Percentiles rank a stretch among this genome's conserved stretches.
Evolutionary conservation across 371 early-diverging fungal species (phyloP).

Genomic region (Mucor circinelloides): DNA sequence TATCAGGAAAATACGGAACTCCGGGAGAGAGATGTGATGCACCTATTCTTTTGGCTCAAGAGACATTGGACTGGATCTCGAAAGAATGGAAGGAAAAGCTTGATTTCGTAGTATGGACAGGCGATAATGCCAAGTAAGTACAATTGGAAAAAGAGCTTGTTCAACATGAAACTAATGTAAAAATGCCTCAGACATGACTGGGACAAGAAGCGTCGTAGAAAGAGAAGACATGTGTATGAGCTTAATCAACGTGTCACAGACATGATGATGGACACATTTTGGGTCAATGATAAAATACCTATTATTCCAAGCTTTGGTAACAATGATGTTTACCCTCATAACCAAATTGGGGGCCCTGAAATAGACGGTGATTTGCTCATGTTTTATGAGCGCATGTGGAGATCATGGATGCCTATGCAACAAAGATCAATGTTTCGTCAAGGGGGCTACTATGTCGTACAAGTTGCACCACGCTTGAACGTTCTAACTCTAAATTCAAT

Average conservation of each 20-base stretch:
- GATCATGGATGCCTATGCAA: constrained; percentile 57
- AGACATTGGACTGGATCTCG: constrained; percentile 71
- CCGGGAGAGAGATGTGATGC: constrained; percentile 72
- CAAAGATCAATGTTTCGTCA: constrained; percentile 61
- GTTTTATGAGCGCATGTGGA: constrained; percentile 59
- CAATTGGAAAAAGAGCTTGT: not conserved
- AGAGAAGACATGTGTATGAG: constrained; percentile 56
- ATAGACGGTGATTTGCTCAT: constrained; percentile 24
- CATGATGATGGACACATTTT: constrained; percentile 39
- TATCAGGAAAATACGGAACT: constrained; percentile 41
- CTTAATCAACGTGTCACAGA: constrained; percentile 46
- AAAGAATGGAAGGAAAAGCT: constrained; percentile 55
- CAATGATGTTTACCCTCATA: constrained; percentile 82
- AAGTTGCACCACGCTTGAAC: constrained; percentile 51
- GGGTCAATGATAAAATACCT: constrained; percentile 37
- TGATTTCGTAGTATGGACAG: constrained; percentile 85
- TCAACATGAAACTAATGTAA: not conserved
- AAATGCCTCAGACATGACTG: constrained; percentile 66
- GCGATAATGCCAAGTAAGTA: constrained; percentile 74
- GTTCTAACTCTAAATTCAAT: constrained; percentile 75
- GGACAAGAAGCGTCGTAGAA: constrained; percentile 66
- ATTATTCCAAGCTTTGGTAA: constrained; percentile 76
- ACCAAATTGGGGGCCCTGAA: constrained; percentile 44
- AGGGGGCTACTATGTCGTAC: constrained; percentile 71
- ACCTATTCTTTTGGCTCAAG: constrained; percentile 65